Conservation (phyloP, 345 rosid species). For the Melastoma malabathricum region DNA sequence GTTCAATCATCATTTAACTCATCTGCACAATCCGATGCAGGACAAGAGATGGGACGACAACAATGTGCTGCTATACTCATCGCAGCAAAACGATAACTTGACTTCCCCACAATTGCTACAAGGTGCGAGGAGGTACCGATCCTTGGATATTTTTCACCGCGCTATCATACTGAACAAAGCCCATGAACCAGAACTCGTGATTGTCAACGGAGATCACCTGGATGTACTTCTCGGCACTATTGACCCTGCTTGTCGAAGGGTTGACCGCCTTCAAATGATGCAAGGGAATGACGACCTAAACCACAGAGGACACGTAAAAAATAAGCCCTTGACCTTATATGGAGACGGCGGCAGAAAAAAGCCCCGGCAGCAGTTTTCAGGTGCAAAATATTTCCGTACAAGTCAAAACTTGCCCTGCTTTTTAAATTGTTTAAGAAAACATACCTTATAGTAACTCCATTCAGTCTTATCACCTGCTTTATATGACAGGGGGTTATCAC, state of each 20-base stretch:
- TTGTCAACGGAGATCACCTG: slow-evolving; percentile 68
- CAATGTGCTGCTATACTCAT: no score
- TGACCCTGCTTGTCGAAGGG: slow-evolving; percentile 69
- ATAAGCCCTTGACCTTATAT: no score
- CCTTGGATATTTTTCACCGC: slow-evolving; percentile 64
- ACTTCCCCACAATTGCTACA: no score
- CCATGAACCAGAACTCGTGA: slow-evolving; percentile 94
- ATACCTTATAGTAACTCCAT: slow-evolving; percentile 89
- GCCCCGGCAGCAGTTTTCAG: no score
- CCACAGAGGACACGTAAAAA: background rate
- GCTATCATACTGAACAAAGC: slow-evolving; percentile 64
- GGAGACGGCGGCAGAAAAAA: no score
- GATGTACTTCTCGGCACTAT: slow-evolving; percentile 64
- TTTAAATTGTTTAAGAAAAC: background rate
- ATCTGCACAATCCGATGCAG: no score
- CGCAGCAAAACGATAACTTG: no score
- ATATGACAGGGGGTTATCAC: slow-evolving; percentile 76
- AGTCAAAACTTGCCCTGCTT: no score
- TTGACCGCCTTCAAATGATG: slow-evolving; percentile 62
- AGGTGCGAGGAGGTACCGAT: slow-evolving; percentile 24
- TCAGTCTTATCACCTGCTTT: slow-evolving; percentile 53
- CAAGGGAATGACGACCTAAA: slow-evolving; percentile 60
- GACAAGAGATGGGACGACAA: no score
- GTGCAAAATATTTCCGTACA: no score
- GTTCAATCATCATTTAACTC: no score